phyloP scores from a whole-genome alignment of 805 yeast species.

The Candida odintsovae region DNA sequence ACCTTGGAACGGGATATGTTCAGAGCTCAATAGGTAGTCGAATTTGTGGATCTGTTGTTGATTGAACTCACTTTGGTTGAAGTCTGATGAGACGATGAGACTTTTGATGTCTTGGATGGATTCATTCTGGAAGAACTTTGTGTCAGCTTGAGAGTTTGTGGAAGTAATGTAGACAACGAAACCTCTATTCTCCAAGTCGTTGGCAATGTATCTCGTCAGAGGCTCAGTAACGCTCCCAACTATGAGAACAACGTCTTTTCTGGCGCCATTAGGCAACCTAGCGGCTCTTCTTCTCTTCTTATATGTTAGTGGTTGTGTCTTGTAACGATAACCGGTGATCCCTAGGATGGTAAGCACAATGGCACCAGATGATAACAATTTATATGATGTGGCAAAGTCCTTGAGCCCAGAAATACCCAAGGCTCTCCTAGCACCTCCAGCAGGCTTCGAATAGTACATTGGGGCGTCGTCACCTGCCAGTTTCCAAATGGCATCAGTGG shows the following conservation, averaged over 20 bases:
- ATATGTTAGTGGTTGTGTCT: neutral
- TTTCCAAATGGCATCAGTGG: neutral
- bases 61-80: constrained; percentile 35
- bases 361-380: neutral
- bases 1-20: constrained; percentile 54
- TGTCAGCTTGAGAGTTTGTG: constrained; percentile 28
- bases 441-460: neutral
- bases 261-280: constrained; percentile 60
- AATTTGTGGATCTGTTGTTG: constrained; percentile 42
- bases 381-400: neutral
- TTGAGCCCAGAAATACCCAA: neutral
- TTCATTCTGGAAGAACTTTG: constrained; percentile 47
- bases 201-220: constrained; percentile 59
- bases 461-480: neutral
- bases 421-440: neutral
- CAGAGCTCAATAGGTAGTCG: constrained; percentile 41
- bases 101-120: constrained; percentile 66
- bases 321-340: constrained; percentile 1
- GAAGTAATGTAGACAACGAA: constrained; percentile 72
- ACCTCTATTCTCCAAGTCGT: constrained; percentile 73
- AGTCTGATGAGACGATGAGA: constrained; percentile 44
- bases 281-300: constrained; percentile 46
- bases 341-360: constrained; percentile 2
- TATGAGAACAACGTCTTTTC: constrained; percentile 68
- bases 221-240: constrained; percentile 78